Conservation (phyloP, 192 early-diverging fungal species). For the Rhizophlyctis rosea region DNA sequence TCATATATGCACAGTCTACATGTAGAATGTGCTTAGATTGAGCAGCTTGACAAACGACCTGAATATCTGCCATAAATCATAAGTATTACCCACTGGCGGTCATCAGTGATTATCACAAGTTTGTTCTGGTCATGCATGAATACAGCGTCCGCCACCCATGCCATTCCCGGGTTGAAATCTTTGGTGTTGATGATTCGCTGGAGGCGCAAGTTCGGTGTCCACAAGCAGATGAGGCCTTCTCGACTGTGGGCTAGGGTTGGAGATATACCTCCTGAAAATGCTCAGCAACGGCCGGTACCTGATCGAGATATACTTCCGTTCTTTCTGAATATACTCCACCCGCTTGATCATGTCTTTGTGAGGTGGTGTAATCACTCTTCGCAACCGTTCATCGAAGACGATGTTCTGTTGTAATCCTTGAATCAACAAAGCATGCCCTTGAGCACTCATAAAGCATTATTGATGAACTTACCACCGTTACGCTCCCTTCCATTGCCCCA, state of each 20-base stretch:
- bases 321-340: slow-evolving; percentile 57
- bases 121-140: slow-evolving; percentile 55
- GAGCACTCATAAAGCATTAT: not conserved
- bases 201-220: slow-evolving; percentile 52
- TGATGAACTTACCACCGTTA: slow-evolving; percentile 16
- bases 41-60: not conserved
- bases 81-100: slow-evolving; percentile 44
- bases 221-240: slow-evolving; percentile 56
- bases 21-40: not conserved
- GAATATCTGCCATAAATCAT: not conserved
- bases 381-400: slow-evolving; percentile 53
- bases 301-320: slow-evolving; percentile 59
- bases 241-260: slow-evolving; percentile 22
- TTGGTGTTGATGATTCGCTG: slow-evolving; percentile 47
- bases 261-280: slow-evolving; percentile 5
- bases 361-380: slow-evolving; percentile 42
- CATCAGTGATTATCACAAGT: slow-evolving; percentile 54
- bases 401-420: slow-evolving; percentile 21
- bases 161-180: slow-evolving; percentile 40
- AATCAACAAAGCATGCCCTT: slow-evolving; percentile 5
- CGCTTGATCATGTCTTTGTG: slow-evolving; percentile 59
- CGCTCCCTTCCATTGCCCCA: slow-evolving; percentile 43
- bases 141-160: slow-evolving; percentile 54
- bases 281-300: slow-evolving; percentile 34
- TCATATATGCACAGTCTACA: slow-evolving; percentile 55